These are phyloP conservation scores for Cutaneotrichosporon mucoides DNA, from an alignment of 1,284 basidiomycete genomes.

Conservation along the genomic window DNA sequence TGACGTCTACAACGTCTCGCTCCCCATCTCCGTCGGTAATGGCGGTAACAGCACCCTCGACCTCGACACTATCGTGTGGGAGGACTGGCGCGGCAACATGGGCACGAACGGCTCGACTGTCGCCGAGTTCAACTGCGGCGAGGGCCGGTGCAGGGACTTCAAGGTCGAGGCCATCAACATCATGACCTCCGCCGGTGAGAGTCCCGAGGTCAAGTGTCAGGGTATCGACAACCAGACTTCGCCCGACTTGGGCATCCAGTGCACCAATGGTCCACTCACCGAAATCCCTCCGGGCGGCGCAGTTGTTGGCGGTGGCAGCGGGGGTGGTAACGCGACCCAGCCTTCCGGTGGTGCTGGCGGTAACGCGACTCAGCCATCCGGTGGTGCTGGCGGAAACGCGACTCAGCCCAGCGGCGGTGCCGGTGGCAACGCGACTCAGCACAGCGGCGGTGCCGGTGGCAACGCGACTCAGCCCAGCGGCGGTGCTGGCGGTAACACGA, in stretches of 20 bases:
- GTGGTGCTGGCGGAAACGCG: neutral
- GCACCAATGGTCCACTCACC: neutral
- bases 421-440: neutral
- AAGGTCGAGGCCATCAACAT: neutral
- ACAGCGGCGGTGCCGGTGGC: neutral
- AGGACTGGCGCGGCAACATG: neutral
- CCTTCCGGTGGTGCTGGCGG: neutral
- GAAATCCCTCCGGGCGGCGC: neutral
- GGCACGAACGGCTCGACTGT: neutral
- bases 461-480: too few species aligned
- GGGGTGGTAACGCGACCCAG: neutral
- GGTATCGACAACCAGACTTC: conserved; percentile 2
- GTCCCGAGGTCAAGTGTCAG: neutral
- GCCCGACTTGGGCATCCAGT: neutral
- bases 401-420: neutral
- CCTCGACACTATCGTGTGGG: neutral
- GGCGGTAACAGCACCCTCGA: neutral
- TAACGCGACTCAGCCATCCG: neutral
- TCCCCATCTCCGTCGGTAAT: neutral
- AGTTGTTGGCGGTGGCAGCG: neutral
- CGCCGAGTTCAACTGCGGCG: neutral
- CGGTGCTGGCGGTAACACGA: neutral
- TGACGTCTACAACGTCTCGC: neutral
- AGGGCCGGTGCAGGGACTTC: neutral
- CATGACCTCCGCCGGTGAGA: neutral